Conservation (phyloP, 2,329 filamentous ascomycete species). For the Arthrobotrys megalospora region DNA sequence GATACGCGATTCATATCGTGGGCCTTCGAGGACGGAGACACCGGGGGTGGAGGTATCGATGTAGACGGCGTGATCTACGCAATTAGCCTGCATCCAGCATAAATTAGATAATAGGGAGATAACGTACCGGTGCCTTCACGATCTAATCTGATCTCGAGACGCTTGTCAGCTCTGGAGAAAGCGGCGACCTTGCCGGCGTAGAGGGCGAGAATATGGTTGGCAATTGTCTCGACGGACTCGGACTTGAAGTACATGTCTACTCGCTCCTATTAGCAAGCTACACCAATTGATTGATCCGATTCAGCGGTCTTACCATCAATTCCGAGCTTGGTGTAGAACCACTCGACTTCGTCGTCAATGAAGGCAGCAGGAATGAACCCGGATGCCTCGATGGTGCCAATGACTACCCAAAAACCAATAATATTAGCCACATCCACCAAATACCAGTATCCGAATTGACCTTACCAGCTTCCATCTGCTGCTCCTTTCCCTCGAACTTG, state of each 20-base stretch:
- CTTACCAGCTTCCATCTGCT: conserved; percentile 77
- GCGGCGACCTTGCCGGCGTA: conserved; percentile 98
- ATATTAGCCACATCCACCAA: conserved; percentile 63
- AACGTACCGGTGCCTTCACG: conserved; percentile 79
- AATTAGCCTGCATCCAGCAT: conserved; percentile 4
- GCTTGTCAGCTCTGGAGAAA: conserved; percentile 91
- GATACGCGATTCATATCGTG: conserved; percentile 93
- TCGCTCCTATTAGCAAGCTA: neutral
- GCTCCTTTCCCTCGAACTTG: conserved; percentile 90
- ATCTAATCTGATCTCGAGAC: conserved; percentile 92
- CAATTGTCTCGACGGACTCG: conserved; percentile 77
- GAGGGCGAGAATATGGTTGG: conserved; percentile 93
- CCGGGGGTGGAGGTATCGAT: conserved; percentile 97
- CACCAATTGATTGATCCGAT: neutral
- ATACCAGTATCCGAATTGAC: conserved; percentile 23
- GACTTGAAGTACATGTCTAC: conserved; percentile 65
- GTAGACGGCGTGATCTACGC: conserved; percentile 90
- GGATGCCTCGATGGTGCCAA: conserved; percentile 81
- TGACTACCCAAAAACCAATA: conserved; percentile 73
- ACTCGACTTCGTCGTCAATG: conserved; percentile 86
- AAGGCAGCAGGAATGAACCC: conserved; percentile 89
- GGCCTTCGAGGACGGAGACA: conserved; percentile 80
- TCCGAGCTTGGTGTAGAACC: conserved; percentile 98
- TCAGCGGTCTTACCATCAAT: conserved; percentile 77
- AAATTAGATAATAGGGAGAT: neutral